Conservation (phyloP, 805 yeast genomes). For the Ogataea pilisensis region DNA sequence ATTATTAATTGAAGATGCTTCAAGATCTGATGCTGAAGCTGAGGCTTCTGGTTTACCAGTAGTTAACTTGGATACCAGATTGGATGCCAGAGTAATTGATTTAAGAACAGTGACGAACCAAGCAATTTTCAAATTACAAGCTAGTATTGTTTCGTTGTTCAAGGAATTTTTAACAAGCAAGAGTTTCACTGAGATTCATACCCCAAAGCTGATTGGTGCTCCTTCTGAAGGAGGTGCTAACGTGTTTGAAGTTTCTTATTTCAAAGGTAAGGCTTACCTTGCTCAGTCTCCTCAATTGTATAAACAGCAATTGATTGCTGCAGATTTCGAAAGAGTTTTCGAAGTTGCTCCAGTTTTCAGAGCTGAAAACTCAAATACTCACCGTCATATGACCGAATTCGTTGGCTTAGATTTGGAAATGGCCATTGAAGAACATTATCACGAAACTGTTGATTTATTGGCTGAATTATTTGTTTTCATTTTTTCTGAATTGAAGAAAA, state of each 20-base stretch:
- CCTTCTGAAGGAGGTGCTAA: slow-evolving; percentile 98
- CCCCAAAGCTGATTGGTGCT: slow-evolving; percentile 93
- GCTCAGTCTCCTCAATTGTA: slow-evolving; percentile 98
- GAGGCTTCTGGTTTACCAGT: slow-evolving; percentile 88
- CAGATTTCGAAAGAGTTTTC: slow-evolving; percentile 93
- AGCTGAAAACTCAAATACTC: slow-evolving; percentile 98
- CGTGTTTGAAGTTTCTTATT: slow-evolving; percentile 90
- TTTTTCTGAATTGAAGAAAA: slow-evolving; percentile 73
- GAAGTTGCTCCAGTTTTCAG: slow-evolving; percentile 98
- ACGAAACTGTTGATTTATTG: slow-evolving; percentile 69
- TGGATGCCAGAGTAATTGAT: slow-evolving; percentile 93
- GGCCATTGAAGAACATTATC: slow-evolving; percentile 98
- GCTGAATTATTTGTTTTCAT: slow-evolving; percentile 75
- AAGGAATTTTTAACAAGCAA: slow-evolving; percentile 73
- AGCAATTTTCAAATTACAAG: slow-evolving; percentile 91
- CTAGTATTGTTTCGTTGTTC: slow-evolving; percentile 84
- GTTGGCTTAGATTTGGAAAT: slow-evolving; percentile 96
- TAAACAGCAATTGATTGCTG: slow-evolving; percentile 97
- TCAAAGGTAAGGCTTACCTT: slow-evolving; percentile 86
- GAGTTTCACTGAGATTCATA: slow-evolving; percentile 86
- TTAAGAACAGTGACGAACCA: slow-evolving; percentile 96
- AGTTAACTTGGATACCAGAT: slow-evolving; percentile 93
- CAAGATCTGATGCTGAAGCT: slow-evolving; percentile 91
- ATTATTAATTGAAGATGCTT: slow-evolving; percentile 91
- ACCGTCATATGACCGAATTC: slow-evolving; percentile 99